Percentiles rank a stretch among this genome's conserved stretches.
Conservation (phyloP, 352 stramenopile genomes). For the Thalassiosira hispida region DNA sequence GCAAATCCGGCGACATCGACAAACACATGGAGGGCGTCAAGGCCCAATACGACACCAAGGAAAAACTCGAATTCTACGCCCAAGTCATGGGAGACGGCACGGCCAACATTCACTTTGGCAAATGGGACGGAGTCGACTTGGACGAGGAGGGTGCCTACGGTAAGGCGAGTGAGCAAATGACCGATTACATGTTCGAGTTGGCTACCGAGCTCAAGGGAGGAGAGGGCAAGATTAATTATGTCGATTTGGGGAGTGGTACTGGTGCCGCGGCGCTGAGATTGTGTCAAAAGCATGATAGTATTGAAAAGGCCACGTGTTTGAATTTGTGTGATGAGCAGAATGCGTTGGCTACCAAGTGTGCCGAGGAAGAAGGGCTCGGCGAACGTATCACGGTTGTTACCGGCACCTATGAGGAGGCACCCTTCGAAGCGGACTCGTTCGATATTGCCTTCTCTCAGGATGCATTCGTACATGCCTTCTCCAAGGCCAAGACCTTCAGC, state of each 20-base stretch:
- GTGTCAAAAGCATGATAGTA: conserved; percentile 25
- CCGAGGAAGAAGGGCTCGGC: conserved; percentile 7
- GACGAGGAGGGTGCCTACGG: conserved; percentile 52
- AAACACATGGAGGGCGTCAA: conserved; percentile 45
- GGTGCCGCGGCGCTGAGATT: conserved; percentile 40
- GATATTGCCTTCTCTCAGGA: conserved; percentile 44
- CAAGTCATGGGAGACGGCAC: conserved; percentile 50
- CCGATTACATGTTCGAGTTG: conserved; percentile 58
- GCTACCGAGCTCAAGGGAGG: background rate
- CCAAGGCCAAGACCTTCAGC: conserved; percentile 30
- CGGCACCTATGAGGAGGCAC: conserved; percentile 38
- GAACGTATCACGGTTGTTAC: conserved; percentile 41
- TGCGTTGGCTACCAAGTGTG: conserved; percentile 18
- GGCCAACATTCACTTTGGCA: conserved; percentile 47
- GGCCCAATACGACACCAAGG: conserved; percentile 38
- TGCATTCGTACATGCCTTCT: conserved; percentile 52
- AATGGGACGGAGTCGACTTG: conserved; percentile 57
- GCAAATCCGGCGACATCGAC: conserved; percentile 32
- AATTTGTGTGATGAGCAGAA: conserved; percentile 48
- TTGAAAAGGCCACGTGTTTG: conserved; percentile 38
- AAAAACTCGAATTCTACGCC: conserved; percentile 49
- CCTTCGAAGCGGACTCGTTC: conserved; percentile 31
- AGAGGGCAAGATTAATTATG: conserved; percentile 14
- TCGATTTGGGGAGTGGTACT: conserved; percentile 38
- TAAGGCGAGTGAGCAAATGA: conserved; percentile 56